These are phyloP conservation scores for Aspergillus fumigatiaffinis DNA, from an alignment of 2,329 filamentous ascomycete species.

Conservation along the genomic window DNA sequence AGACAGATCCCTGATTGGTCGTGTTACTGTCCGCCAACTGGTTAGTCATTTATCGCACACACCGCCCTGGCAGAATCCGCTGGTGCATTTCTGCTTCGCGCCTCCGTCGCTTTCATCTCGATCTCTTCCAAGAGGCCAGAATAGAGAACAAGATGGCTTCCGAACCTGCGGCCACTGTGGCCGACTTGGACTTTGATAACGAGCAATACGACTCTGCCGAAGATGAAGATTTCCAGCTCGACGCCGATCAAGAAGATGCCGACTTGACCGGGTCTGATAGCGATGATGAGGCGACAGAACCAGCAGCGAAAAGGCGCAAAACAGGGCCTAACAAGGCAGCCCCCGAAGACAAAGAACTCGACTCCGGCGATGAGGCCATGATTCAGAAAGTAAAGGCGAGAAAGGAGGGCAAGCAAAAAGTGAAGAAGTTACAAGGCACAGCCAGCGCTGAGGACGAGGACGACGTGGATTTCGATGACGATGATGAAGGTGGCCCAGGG, in stretches of 20 bases:
- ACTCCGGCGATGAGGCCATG: constrained; percentile 56
- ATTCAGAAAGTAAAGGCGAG: constrained; percentile 47
- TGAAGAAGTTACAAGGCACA: constrained; percentile 27
- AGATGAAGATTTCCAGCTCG: constrained; percentile 38
- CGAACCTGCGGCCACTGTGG: constrained; percentile 8
- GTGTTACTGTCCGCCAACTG: not conserved
- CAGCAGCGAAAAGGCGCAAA: constrained; percentile 39
- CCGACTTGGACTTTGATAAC: constrained; percentile 26
- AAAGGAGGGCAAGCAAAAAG: constrained; percentile 37
- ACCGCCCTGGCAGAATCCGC: constrained; percentile 25
- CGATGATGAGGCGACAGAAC: constrained; percentile 28
- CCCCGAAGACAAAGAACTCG: constrained; percentile 40
- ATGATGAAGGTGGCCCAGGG: constrained; percentile 45
- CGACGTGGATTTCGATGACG: constrained; percentile 35
- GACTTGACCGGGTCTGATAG: constrained; percentile 26
- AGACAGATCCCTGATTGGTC: not conserved
- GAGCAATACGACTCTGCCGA: constrained; percentile 37
- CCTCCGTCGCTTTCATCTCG: not conserved
- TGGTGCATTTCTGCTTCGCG: constrained; percentile 3
- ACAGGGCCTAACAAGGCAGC: constrained; percentile 20
- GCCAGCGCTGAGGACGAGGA: constrained; percentile 36
- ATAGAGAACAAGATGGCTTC: constrained; percentile 13
- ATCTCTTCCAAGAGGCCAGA: not conserved
- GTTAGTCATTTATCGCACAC: not conserved
- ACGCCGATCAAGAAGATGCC: constrained; percentile 32